These are phyloP conservation scores for Boletellus deceptivus DNA, from an alignment of 1,284 basidiomycete species.

Conservation along the genomic window DNA sequence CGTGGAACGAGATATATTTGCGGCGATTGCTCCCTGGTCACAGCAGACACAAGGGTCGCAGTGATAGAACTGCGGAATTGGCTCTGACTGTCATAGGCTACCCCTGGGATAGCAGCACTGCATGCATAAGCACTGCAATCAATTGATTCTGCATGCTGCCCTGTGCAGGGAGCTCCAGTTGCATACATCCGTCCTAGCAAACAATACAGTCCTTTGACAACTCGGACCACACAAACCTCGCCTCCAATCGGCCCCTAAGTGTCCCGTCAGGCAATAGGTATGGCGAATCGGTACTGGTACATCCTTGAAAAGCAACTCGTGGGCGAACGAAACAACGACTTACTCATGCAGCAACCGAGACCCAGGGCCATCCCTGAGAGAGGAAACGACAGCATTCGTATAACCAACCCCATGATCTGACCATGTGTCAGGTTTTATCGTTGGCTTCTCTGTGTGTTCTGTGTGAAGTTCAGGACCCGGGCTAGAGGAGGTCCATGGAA, in stretches of 20 bases:
- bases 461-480: no score
- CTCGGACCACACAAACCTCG: slow-evolving; percentile 7
- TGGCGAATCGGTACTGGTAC: slow-evolving; percentile 10
- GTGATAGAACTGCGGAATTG: slow-evolving; percentile 1
- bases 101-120: no score
- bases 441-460: slow-evolving; percentile 4
- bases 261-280: slow-evolving; percentile 23
- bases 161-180: no score
- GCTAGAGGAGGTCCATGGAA: no score
- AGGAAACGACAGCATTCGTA: slow-evolving; percentile 12
- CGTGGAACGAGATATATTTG: background rate
- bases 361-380: slow-evolving; percentile 1
- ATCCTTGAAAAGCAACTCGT: background rate
- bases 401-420: slow-evolving; percentile 19
- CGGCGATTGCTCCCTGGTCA: background rate
- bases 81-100: no score
- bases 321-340: background rate
- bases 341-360: slow-evolving; percentile 15
- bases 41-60: background rate
- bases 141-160: no score
- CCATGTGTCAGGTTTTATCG: slow-evolving; percentile 16
- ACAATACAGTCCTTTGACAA: slow-evolving; percentile 14
- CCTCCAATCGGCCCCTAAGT: slow-evolving; percentile 21
- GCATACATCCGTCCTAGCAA: slow-evolving; percentile 9
- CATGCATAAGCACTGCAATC: no score